Evolutionary conservation across 805 yeast species (phyloP), one percentile per base, ranked within the genome.

Genomic region (Schwanniomyces pseudopolymorphus): DNA sequence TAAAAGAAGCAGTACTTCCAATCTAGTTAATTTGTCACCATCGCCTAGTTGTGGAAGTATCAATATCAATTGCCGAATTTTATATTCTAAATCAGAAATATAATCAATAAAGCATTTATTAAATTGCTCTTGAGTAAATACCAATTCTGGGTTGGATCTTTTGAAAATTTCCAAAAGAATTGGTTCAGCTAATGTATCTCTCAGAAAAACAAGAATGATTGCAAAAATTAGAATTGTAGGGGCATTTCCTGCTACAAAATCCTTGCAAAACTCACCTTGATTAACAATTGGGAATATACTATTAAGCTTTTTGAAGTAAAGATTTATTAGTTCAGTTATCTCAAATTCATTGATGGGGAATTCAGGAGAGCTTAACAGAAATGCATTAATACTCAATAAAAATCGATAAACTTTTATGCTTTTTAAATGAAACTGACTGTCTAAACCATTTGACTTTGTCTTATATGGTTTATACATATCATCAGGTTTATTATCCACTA

Each of bases 221-320:
- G 63, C 58, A 46, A 60, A 66, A 2, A 62, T 25, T 19, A 62
- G 36, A 9, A 65, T 40, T 21, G 57, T 54, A 39, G 56, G 63
- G 5, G 57, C 53, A 14, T 43, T 48, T n/a, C 50, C 53, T 3
- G 48, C 47, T 5, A 50, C 40, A 49, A 53, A 67, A 26, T 56
- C 61, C 5, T 49, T 54, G 70, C 71, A 61, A 48, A 69, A 68
- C 22, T 44, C 41, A 10, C 33, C 20, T 45, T 61, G 69, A 40
- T 59, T 52, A 8, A 69, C 55, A 11, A 69, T 45, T 4, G 74
- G 73, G 42, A 69, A 59, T 4, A 68, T 52, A n/a, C 57, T 52
- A 55, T 69, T 67, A 21, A 68, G 43, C 42, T 66, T 65, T 49
- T 50, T 56, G 48, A 69, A 69, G 51, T 55, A 69, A 3, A 69